These are phyloP conservation scores for Tricholoma saponaceum DNA, from an alignment of 768 basidiomycete genomes.

Conservation along the genomic window DNA sequence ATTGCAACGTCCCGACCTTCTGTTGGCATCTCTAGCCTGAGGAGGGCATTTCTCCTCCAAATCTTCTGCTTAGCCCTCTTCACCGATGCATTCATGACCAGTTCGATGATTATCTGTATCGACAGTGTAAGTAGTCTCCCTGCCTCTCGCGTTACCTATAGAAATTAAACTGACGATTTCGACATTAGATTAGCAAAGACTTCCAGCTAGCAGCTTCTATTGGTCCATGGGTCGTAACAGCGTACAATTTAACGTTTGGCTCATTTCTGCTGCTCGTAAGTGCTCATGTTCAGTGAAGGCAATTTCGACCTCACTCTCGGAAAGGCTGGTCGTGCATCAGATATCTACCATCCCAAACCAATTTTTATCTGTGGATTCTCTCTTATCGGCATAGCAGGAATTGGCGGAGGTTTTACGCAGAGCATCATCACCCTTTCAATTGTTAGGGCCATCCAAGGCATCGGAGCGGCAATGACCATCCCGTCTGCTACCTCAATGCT, in stretches of 20 bases:
- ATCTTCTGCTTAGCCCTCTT: slow-evolving; percentile 39
- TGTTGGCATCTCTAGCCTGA: background rate
- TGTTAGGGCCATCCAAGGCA: slow-evolving; percentile 48
- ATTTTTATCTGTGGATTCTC: slow-evolving; percentile 38
- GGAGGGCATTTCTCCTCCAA: slow-evolving; percentile 20
- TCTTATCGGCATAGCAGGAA: slow-evolving; percentile 37
- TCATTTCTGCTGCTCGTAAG: slow-evolving; percentile 34
- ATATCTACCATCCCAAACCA: slow-evolving; percentile 37
- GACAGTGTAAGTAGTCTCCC: background rate
- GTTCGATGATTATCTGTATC: background rate
- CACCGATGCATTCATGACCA: slow-evolving; percentile 34
- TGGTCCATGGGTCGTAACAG: slow-evolving; percentile 38
- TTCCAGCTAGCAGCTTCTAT: slow-evolving; percentile 18
- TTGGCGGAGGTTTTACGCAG: slow-evolving; percentile 42
- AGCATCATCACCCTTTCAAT: slow-evolving; percentile 45
- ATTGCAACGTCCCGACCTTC: background rate
- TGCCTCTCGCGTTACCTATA: background rate
- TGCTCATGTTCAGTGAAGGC: background rate
- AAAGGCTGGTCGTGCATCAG: slow-evolving; percentile 35
- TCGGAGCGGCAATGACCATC: slow-evolving; percentile 46
- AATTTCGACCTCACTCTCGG: background rate
- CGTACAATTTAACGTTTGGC: slow-evolving; percentile 39
- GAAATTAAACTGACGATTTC: slow-evolving; percentile 36
- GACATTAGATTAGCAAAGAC: slow-evolving; percentile 20
- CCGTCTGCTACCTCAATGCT: slow-evolving; percentile 49